These are phyloP conservation scores for Corniculantispora saksenae DNA, from an alignment of 2,329 filamentous ascomycete genomes.

Conservation along the genomic window DNA sequence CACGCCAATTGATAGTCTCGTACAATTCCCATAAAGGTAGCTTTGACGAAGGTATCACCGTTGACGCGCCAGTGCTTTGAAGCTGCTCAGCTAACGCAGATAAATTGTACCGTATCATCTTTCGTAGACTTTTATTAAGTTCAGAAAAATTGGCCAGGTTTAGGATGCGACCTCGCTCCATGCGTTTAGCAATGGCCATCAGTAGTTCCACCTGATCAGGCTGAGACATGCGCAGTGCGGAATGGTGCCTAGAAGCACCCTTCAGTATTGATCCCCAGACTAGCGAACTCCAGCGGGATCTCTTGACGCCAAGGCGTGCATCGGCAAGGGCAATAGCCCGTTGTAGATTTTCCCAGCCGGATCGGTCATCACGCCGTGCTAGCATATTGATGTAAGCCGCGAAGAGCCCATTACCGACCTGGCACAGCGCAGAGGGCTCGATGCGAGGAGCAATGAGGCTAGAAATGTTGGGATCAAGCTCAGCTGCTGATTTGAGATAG, in stretches of 20 bases:
- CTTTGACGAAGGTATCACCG: background rate
- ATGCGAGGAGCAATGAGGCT: conserved; percentile 28
- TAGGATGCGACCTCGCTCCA: conserved; percentile 30
- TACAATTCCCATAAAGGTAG: background rate
- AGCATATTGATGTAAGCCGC: conserved; percentile 49
- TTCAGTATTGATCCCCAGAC: conserved; percentile 39
- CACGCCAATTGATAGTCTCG: background rate
- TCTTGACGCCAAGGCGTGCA: conserved; percentile 26
- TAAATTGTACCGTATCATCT: conserved; percentile 26
- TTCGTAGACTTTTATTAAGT: conserved; percentile 28
- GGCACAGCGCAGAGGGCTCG: conserved; percentile 26
- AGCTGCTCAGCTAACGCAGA: background rate
- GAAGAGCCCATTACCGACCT: conserved; percentile 40
- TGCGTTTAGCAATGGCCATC: conserved; percentile 29
- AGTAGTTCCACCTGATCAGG: conserved; percentile 34
- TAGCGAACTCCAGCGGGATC: conserved; percentile 31
- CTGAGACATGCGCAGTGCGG: conserved; percentile 29
- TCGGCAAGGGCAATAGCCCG: conserved; percentile 35
- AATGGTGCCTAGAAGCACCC: conserved; percentile 33
- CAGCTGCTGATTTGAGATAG: conserved; percentile 51
- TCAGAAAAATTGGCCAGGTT: conserved; percentile 28
- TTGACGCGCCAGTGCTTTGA: background rate
- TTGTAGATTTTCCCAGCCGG: conserved; percentile 29
- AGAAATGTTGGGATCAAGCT: conserved; percentile 15
- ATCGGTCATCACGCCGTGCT: conserved; percentile 25